A percentile compares a stretch with the other conserved stretches of the same genome.
These are phyloP conservation scores for Aethionema arabicum DNA, from an alignment of 345 rosid genomes.

Conservation along the genomic window DNA sequence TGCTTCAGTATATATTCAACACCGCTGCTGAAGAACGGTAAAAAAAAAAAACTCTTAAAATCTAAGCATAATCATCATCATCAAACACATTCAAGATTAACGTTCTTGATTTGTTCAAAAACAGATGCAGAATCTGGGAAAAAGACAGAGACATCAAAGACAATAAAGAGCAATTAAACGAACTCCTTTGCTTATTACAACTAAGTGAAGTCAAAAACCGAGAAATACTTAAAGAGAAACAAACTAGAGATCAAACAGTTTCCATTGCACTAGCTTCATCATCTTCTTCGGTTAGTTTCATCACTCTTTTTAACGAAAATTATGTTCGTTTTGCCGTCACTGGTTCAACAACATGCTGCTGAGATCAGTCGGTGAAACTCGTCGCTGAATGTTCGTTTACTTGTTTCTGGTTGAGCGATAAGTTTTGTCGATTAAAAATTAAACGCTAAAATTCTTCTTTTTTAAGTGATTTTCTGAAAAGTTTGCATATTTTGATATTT, in stretches of 20 bases:
- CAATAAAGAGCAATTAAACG: slow-evolving; percentile 60
- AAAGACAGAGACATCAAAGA: slow-evolving; percentile 65
- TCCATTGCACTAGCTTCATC: slow-evolving; percentile 58
- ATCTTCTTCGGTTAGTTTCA: slow-evolving; percentile 44
- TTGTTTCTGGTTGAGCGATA: too few species aligned
- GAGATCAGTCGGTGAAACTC: too few species aligned
- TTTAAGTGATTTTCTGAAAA: neutral
- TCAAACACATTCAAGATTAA: slow-evolving; percentile 6
- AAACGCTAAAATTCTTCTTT: neutral
- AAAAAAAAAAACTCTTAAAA: neutral
- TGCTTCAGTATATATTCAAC: slow-evolving; percentile 70
- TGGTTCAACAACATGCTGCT: too few species aligned
- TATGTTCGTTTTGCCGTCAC: too few species aligned
- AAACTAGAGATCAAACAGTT: slow-evolving; percentile 61
- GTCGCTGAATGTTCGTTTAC: too few species aligned
- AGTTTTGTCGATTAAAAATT: too few species aligned
- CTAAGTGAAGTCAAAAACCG: slow-evolving; percentile 62
- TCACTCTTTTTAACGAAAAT: slow-evolving; percentile 14
- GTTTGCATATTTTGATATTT: neutral
- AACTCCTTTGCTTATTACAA: slow-evolving; percentile 52
- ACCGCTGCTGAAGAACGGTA: slow-evolving; percentile 72
- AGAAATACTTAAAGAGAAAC: slow-evolving; percentile 59
- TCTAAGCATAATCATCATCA: neutral
- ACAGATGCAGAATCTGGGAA: slow-evolving; percentile 69
- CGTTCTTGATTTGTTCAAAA: neutral